These are phyloP conservation scores for Pisolithus orientalis DNA, from an alignment of 768 basidiomycete species.

Conservation along the genomic window DNA sequence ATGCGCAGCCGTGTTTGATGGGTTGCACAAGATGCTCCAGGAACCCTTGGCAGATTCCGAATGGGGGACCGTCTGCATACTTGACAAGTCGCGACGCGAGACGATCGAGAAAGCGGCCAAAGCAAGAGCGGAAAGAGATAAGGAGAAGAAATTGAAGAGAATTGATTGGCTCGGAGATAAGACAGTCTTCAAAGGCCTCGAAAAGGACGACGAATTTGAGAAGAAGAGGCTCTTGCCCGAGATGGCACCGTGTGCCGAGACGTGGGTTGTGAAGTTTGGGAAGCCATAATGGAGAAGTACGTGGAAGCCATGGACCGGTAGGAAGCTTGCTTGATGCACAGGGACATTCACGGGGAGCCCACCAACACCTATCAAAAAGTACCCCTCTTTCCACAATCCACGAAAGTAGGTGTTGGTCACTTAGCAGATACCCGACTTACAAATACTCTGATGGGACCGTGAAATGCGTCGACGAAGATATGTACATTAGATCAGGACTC, in stretches of 20 bases:
- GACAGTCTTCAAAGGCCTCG: slow-evolving; percentile 57
- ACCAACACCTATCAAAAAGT: no score
- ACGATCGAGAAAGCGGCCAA: slow-evolving; percentile 45
- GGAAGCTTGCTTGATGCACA: no score
- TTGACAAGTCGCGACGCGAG: slow-evolving; percentile 38
- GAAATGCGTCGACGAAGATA: no score
- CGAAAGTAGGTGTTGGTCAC: no score
- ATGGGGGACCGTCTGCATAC: slow-evolving; percentile 48
- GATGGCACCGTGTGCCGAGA: slow-evolving; percentile 37
- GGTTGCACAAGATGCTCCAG: slow-evolving; percentile 43
- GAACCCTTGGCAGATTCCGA: slow-evolving; percentile 56
- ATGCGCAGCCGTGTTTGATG: slow-evolving; percentile 51
- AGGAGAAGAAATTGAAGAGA: slow-evolving; percentile 38
- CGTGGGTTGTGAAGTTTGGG: slow-evolving; percentile 53
- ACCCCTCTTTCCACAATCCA: no score
- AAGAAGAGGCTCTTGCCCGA: slow-evolving; percentile 47
- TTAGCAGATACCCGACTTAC: no score
- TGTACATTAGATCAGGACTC: no score
- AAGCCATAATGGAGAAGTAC: slow-evolving; percentile 12
- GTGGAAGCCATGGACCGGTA: no score
- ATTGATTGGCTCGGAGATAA: slow-evolving; percentile 60
- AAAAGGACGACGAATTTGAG: slow-evolving; percentile 51
- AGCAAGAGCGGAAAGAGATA: slow-evolving; percentile 36
- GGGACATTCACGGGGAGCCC: no score
- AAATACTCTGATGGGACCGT: no score